These are phyloP conservation scores for Cunninghamia lanceolata DNA, from an alignment of 75 land plant genomes.

Conservation along the genomic window DNA sequence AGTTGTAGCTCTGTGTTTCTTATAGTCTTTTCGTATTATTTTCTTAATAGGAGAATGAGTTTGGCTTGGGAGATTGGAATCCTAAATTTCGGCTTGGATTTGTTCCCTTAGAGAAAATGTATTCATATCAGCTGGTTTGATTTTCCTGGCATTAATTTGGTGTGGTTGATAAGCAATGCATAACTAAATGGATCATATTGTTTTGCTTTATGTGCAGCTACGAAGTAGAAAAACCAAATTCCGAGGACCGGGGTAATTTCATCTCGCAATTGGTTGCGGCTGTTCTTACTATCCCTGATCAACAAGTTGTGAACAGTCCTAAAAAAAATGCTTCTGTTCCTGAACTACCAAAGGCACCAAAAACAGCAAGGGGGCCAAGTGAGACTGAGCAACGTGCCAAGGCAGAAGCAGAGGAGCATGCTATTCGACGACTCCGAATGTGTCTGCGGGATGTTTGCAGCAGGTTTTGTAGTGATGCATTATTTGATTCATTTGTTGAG, in stretches of 20 bases:
- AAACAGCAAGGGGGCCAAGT: conserved; percentile 71
- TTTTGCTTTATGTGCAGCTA: conserved; percentile 45
- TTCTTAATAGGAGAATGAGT: not conserved
- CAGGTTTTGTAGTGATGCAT: conserved; percentile 46
- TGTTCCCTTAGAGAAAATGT: not conserved
- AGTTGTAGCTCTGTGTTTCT: not conserved
- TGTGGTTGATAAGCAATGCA: not conserved
- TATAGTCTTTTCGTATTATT: not conserved
- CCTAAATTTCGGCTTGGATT: conserved; percentile 17
- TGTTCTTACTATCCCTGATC: conserved; percentile 43
- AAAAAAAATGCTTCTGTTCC: conserved; percentile 37
- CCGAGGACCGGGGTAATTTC: conserved; percentile 67
- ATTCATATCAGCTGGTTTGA: not conserved
- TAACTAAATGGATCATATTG: not conserved
- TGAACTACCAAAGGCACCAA: conserved; percentile 84
- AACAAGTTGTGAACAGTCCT: conserved; percentile 21
- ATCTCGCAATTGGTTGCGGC: conserved; percentile 59
- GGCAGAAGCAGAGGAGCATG: conserved; percentile 92
- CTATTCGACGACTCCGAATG: conserved; percentile 88
- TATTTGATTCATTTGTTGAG: conserved; percentile 47
- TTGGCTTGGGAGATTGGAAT: not conserved
- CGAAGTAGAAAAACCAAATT: conserved; percentile 57
- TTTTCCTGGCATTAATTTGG: not conserved
- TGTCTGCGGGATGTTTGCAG: conserved; percentile 96
- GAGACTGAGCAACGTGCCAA: conserved; percentile 81